Evolutionary conservation across 2,329 filamentous ascomycete genomes (phyloP).

Genomic region (Verticillium klebahnii): DNA sequence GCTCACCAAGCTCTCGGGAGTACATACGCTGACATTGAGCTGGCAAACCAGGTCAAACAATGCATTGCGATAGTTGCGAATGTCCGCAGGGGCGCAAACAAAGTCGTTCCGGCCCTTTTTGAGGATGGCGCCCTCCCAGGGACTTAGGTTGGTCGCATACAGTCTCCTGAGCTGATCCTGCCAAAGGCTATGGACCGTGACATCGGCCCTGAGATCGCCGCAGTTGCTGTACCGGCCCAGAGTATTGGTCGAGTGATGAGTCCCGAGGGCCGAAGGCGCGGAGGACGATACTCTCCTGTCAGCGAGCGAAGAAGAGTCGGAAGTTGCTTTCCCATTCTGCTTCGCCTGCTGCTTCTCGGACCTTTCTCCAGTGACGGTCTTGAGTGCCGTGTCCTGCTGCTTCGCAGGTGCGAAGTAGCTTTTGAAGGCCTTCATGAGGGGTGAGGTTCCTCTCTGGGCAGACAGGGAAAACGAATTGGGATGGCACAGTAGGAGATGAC

Average conservation of each 20-base stretch:
- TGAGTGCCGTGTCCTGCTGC: not conserved
- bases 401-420: slow-evolving; percentile 9
- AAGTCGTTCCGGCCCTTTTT: slow-evolving; percentile 47
- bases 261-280: not conserved
- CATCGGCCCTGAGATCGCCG: slow-evolving; percentile 10
- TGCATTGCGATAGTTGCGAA: slow-evolving; percentile 33
- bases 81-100: slow-evolving; percentile 28
- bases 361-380: not conserved
- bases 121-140: slow-evolving; percentile 50
- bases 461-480: not conserved
- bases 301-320: slow-evolving; percentile 1
- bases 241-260: slow-evolving; percentile 11
- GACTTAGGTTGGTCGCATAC: slow-evolving; percentile 11
- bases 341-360: slow-evolving; percentile 4
- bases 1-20: not conserved
- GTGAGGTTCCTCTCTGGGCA: not conserved
- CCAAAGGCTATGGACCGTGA: slow-evolving; percentile 12
- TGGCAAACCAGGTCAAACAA: slow-evolving; percentile 36
- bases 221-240: slow-evolving; percentile 10
- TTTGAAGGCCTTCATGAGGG: slow-evolving; percentile 13
- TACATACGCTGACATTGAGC: slow-evolving; percentile 49
- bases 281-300: slow-evolving; percentile 5
- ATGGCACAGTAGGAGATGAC: not conserved
- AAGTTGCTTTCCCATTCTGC: not conserved
- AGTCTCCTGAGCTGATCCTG: slow-evolving; percentile 13